Percentiles rank a stretch among this genome's conserved stretches.
These are phyloP conservation scores for Taphrina confusa DNA, from an alignment of 1,139 yeast genomes.

Conservation along the genomic window DNA sequence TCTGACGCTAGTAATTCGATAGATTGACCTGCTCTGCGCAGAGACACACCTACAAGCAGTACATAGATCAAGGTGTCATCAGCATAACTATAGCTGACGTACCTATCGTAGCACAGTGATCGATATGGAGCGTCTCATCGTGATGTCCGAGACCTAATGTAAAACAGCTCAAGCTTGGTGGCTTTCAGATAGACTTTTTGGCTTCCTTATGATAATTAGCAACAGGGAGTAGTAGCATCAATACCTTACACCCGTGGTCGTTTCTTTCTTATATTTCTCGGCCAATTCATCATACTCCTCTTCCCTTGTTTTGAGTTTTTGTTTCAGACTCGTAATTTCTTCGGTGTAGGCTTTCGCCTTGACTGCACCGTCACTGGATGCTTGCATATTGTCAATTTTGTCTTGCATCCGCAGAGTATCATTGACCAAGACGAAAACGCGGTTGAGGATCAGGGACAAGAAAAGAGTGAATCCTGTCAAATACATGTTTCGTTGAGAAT, in stretches of 20 bases:
- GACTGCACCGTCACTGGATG: conserved; percentile 42
- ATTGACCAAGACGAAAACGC: conserved; percentile 82
- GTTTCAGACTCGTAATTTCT: conserved; percentile 53
- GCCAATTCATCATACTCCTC: conserved; percentile 65
- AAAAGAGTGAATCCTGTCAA: conserved; percentile 94
- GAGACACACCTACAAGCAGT: no score
- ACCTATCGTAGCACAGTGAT: no score
- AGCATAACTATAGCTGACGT: no score
- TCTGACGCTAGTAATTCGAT: not conserved
- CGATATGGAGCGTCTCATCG: no score
- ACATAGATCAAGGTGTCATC: no score
- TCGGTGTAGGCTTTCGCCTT: conserved; percentile 45
- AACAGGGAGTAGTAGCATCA: not conserved
- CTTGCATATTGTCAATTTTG: conserved; percentile 42
- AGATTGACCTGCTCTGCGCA: no score
- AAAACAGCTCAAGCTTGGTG: no score
- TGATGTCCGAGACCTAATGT: no score
- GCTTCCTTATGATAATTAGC: not conserved
- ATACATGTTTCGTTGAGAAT: conserved; percentile 95
- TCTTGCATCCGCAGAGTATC: conserved; percentile 71
- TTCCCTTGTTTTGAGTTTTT: conserved; percentile 52
- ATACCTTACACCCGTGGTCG: conserved; percentile 20
- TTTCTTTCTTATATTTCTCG: conserved; percentile 58
- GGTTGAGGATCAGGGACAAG: conserved; percentile 75
- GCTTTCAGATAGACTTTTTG: conserved; percentile 8